Percentiles rank a stretch among this genome's conserved stretches.
Conservation (phyloP, 192 early-diverging fungal genomes). For the Backusella australiensis region DNA sequence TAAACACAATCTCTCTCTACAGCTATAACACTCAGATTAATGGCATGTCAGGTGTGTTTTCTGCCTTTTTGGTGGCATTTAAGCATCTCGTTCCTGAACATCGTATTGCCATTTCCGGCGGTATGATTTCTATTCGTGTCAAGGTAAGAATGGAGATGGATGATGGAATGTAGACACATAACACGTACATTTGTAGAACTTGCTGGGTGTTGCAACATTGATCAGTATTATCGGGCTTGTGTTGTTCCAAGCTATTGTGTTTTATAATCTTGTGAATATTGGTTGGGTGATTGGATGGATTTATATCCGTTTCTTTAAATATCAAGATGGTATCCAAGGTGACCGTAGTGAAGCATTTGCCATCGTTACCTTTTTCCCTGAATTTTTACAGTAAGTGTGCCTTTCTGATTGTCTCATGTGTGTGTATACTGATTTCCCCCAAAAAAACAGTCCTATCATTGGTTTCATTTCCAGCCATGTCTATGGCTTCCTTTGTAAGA, state of each 20-base stretch:
- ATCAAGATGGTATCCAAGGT: slow-evolving; percentile 75
- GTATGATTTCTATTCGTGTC: slow-evolving; percentile 67
- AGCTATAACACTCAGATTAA: slow-evolving; percentile 61
- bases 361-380: slow-evolving; percentile 89
- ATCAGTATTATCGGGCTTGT: slow-evolving; percentile 43
- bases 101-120: slow-evolving; percentile 59
- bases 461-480: slow-evolving; percentile 61
- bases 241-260: slow-evolving; percentile 49
- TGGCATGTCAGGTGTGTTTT: slow-evolving; percentile 71
- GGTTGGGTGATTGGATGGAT: slow-evolving; percentile 78
- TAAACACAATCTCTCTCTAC: background rate
- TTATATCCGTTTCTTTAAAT: slow-evolving; percentile 83
- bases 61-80: slow-evolving; percentile 81
- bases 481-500: slow-evolving; percentile 55
- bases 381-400: slow-evolving; percentile 62
- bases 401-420: background rate
- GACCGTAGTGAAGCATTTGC: slow-evolving; percentile 92
- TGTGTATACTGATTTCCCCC: background rate
- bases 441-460: slow-evolving; percentile 50
- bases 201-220: slow-evolving; percentile 42
- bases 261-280: slow-evolving; percentile 68
- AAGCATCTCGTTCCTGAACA: slow-evolving; percentile 92
- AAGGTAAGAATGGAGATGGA: slow-evolving; percentile 48
- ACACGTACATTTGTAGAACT: slow-evolving; percentile 32
- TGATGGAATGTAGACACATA: background rate